Percentiles rank a stretch among this genome's conserved stretches.
phyloP scores from a whole-genome alignment of 352 stramenopile species.

The Globisporangium canariense region DNA sequence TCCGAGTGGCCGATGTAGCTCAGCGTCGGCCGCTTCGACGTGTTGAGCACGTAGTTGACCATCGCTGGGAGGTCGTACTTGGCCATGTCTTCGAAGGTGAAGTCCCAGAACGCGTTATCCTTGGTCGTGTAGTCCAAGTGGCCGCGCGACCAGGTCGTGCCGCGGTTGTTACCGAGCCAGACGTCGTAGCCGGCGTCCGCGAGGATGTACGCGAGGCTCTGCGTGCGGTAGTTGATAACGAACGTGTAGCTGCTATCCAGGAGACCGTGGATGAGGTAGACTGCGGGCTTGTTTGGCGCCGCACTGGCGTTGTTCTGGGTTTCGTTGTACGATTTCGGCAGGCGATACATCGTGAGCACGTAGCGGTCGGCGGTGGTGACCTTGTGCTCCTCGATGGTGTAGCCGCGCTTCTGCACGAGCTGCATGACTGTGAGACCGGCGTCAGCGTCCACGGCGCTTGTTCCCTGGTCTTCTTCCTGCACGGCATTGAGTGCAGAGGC shows the following conservation, averaged over 20 bases:
- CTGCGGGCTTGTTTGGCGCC: slow-evolving; percentile 36
- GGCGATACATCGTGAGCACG: slow-evolving; percentile 52
- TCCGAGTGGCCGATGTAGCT: slow-evolving; percentile 57
- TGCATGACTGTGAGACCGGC: slow-evolving; percentile 16
- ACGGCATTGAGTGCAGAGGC: not conserved
- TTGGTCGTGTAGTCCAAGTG: slow-evolving; percentile 26
- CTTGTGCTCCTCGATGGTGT: slow-evolving; percentile 45
- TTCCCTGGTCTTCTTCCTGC: slow-evolving; percentile 5
- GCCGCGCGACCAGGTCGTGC: slow-evolving; percentile 45
- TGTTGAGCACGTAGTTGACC: slow-evolving; percentile 42
- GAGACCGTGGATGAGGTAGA: slow-evolving; percentile 53
- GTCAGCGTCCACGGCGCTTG: slow-evolving; percentile 9
- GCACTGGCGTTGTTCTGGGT: slow-evolving; percentile 21
- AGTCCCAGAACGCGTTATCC: slow-evolving; percentile 50
- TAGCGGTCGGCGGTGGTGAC: slow-evolving; percentile 46
- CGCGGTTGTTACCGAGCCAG: slow-evolving; percentile 63
- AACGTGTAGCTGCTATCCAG: slow-evolving; percentile 57
- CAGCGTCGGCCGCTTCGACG: slow-evolving; percentile 31
- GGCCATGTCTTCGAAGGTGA: slow-evolving; percentile 56
- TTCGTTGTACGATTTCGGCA: slow-evolving; percentile 45
- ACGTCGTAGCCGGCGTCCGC: slow-evolving; percentile 55
- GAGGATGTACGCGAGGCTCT: slow-evolving; percentile 51
- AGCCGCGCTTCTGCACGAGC: slow-evolving; percentile 33
- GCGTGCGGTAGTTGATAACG: slow-evolving; percentile 49
- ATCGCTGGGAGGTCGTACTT: slow-evolving; percentile 48